Base-by-base conservation (phyloP, 148 eudicot genomes). In the Rhododendron simsii region DNA sequence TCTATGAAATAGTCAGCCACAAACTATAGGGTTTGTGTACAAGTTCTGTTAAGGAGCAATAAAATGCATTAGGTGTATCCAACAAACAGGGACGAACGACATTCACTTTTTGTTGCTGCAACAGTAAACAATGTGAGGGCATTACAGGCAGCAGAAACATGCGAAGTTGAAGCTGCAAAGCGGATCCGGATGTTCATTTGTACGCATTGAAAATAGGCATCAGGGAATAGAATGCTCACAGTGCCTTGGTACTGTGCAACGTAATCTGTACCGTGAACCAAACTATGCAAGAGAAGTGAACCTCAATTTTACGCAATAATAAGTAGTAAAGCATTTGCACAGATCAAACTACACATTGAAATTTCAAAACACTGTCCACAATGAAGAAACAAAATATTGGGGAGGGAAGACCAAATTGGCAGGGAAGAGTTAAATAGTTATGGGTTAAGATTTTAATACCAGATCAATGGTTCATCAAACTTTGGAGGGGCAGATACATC, bases 141-240 rank as follows among this genome's bases (percentile, higher is more conserved):
- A 73, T 76, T 85, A 90, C 88, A 87, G 91, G 91, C 90, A 90
- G 90, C 91, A 86, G 12, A 78, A 67, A 84, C 83, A 87, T 18
- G 77, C 21, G 1, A 80, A 45, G 45, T 41, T 59, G 37, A 77
- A 63, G 90, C 90, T 86, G 90, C 90, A 90, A 90, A 90, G 88
- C 86, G 84, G 76, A 33, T 88, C 91, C 90, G 86, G n/a, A 26
- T 61, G 8, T 3, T 86, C 20, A 77, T 2, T 82, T 76, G 86
- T 47, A 88, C 90, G 86, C 90, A 26, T 55, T 53, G 78, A 81
- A 51, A 87, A 86, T 83, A 86, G 88, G 86, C 84, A 59, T 41
- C 83, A 50, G 74, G 53, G 37, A 75, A 41, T 82, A 47, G 47
- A 30, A 69, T 35, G 48, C 44, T 78, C 86, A 74, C 82, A 55